Evolutionary conservation across 257 asterid genomes (phyloP).

Genomic region (Fraxinus anomala): DNA sequence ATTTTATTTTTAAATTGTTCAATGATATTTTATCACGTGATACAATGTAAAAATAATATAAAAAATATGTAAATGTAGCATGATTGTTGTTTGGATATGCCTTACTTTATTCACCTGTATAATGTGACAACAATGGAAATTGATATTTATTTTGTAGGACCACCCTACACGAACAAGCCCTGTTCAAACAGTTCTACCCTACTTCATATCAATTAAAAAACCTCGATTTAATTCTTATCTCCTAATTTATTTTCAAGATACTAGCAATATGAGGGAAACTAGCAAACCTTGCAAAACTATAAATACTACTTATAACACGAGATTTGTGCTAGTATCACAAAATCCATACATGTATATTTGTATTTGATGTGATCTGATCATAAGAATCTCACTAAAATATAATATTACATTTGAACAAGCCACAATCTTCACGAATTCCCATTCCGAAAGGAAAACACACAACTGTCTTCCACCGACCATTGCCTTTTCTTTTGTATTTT

Average conservation of each 20-base stretch:
- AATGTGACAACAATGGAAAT: not conserved
- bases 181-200: no score
- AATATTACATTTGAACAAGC: not conserved
- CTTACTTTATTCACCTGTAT: not conserved
- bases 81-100: not conserved
- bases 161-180: no score
- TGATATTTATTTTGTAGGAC: no score
- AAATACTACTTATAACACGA: not conserved
- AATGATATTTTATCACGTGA: no score
- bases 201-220: not conserved
- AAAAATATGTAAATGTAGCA: no score
- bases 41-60: no score
- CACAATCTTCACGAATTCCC: not conserved
- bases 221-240: not conserved
- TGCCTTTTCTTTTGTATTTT: not conserved
- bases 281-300: not conserved
- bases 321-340: not conserved
- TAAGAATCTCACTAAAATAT: no score
- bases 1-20: no score
- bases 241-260: not conserved
- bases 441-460: not conserved
- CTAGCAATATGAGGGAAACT: not conserved
- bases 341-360: no score
- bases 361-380: no score
- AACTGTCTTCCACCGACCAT: not conserved